These are phyloP conservation scores for Sungouiozyma intestinalis DNA, from an alignment of 805 yeast genomes.

Conservation along the genomic window DNA sequence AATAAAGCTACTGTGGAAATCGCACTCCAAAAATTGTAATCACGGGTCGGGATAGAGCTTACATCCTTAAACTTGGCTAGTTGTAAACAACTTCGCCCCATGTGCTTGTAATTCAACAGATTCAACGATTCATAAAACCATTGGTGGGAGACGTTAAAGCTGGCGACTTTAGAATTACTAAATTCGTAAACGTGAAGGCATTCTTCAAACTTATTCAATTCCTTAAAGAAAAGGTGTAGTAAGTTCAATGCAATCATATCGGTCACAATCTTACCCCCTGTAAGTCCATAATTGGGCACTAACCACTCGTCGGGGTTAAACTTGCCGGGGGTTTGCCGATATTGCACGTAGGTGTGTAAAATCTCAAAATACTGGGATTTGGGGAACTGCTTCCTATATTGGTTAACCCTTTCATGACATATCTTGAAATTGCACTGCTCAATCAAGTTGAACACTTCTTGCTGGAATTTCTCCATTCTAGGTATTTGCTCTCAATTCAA, in stretches of 20 bases:
- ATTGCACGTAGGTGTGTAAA: conserved; percentile 25
- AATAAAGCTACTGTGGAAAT: conserved; percentile 35
- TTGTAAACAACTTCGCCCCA: conserved; percentile 45
- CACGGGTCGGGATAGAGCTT: conserved; percentile 17
- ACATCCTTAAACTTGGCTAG: conserved; percentile 19
- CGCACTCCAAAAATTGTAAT: conserved; percentile 45
- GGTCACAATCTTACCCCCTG: conserved; percentile 23
- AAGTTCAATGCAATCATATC: conserved; percentile 45
- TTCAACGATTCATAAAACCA: conserved; percentile 52
- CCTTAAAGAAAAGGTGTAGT: conserved; percentile 36
- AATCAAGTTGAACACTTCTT: conserved; percentile 35
- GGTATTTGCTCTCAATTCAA: no score
- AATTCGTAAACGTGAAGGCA: conserved; percentile 44
- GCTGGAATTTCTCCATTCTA: conserved; percentile 21
- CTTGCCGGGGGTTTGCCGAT: conserved; percentile 21
- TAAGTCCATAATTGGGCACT: conserved; percentile 19
- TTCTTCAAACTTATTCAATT: conserved; percentile 31
- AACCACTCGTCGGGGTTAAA: conserved; percentile 24
- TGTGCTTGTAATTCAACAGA: conserved; percentile 36
- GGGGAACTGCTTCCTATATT: conserved; percentile 46
- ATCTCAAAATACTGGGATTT: conserved; percentile 40
- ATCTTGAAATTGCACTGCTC: conserved; percentile 45
- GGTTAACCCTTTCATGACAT: conserved; percentile 32
- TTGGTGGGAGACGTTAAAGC: conserved; percentile 34
- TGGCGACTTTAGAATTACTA: conserved; percentile 48